These are phyloP conservation scores for Botrytis deweyae DNA, from an alignment of 2,329 filamentous ascomycete genomes.

Conservation along the genomic window DNA sequence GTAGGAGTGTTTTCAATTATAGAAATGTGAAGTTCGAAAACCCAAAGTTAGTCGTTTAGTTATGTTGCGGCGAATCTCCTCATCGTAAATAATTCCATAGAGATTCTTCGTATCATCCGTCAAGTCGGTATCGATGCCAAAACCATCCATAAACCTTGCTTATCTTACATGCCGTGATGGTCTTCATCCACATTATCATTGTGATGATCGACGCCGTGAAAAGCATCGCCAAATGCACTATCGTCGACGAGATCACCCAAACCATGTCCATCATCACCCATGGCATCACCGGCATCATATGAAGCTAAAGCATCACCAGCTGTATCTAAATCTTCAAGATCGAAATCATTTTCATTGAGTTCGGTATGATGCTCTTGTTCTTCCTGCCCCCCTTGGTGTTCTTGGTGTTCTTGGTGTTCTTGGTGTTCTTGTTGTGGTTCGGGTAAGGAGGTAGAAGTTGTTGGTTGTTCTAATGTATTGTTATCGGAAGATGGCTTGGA, in stretches of 20 bases:
- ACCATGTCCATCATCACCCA: conserved; percentile 50
- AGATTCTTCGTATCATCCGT: background rate
- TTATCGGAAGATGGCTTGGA: conserved; percentile 7
- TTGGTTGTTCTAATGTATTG: conserved; percentile 16
- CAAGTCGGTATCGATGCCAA: background rate
- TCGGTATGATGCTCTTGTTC: conserved; percentile 34
- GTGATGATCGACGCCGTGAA: conserved; percentile 58
- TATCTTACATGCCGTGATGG: conserved; percentile 25
- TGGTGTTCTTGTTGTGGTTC: conserved; percentile 14
- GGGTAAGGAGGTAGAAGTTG: conserved; percentile 8
- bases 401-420: background rate
- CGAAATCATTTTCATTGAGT: conserved; percentile 58
- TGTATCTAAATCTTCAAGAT: conserved; percentile 65
- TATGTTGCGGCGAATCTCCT: background rate
- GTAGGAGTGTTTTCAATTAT: conserved; percentile 14
- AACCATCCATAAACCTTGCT: background rate
- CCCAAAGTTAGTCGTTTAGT: background rate
- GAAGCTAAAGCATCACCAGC: conserved; percentile 69
- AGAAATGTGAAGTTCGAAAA: background rate
- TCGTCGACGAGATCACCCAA: conserved; percentile 67
- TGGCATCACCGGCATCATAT: conserved; percentile 55
- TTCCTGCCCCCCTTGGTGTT: conserved; percentile 25
- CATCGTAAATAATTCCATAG: background rate
- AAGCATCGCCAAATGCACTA: conserved; percentile 80
- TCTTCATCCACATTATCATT: conserved; percentile 26